Evolutionary conservation across 2,329 filamentous ascomycete species (phyloP).

Genomic region (Rutstroemia sp.): DNA sequence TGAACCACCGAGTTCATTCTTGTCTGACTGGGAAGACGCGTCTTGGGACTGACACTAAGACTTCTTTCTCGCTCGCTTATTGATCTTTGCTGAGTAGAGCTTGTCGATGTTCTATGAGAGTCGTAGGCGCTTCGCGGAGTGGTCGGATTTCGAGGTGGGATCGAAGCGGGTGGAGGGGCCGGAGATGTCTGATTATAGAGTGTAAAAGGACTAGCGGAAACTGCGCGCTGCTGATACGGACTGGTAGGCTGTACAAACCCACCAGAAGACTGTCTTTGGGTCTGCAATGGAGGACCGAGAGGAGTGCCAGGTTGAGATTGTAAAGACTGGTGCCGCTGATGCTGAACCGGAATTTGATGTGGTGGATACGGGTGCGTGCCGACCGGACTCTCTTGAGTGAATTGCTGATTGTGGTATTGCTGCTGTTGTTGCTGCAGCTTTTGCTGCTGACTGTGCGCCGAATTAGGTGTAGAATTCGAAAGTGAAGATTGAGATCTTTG

Average conservation of each 20-base stretch:
- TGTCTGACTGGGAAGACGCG: conserved; percentile 39
- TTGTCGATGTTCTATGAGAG: conserved; percentile 38
- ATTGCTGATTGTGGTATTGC: conserved; percentile 27
- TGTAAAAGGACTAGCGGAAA: conserved; percentile 21
- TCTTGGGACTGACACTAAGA: conserved; percentile 73
- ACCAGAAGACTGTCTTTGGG: conserved; percentile 38
- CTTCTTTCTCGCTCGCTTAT: conserved; percentile 61
- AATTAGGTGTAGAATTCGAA: conserved; percentile 54
- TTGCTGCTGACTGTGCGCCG: conserved; percentile 50
- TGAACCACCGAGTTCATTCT: conserved; percentile 12
- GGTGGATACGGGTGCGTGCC: conserved; percentile 19
- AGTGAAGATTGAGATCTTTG: conserved; percentile 50
- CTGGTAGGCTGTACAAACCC: conserved; percentile 46
- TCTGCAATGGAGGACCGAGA: conserved; percentile 40
- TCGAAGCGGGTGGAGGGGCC: conserved; percentile 31
- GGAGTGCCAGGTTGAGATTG: conserved; percentile 35
- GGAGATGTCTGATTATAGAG: conserved; percentile 28
- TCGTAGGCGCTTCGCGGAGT: conserved; percentile 39
- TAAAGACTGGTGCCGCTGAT: conserved; percentile 25
- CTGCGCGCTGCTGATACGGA: conserved; percentile 49
- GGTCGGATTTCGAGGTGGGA: conserved; percentile 35
- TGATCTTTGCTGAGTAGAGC: conserved; percentile 36
- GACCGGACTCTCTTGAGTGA: conserved; percentile 46
- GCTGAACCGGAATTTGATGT: conserved; percentile 22
- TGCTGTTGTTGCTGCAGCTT: conserved; percentile 32